Conservation (phyloP, 1,284 basidiomycete genomes). For the Rhodotorula sp. region DNA sequence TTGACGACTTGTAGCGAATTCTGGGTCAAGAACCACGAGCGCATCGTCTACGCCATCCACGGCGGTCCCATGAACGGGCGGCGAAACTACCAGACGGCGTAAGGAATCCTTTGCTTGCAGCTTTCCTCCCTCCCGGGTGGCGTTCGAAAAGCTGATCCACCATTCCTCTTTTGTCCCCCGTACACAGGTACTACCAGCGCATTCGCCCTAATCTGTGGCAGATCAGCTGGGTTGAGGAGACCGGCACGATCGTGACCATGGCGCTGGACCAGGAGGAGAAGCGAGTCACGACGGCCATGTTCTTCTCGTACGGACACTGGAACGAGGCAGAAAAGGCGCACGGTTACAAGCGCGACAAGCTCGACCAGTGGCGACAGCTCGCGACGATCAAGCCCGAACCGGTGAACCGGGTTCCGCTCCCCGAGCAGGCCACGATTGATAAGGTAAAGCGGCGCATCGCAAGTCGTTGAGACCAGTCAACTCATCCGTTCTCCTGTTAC, state of each 20-base stretch:
- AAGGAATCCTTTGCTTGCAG: background rate
- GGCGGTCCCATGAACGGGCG: slow-evolving; percentile 46
- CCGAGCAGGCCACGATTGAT: slow-evolving; percentile 48
- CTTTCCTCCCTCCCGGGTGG: background rate
- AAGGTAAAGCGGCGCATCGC: slow-evolving; percentile 7
- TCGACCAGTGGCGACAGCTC: slow-evolving; percentile 47
- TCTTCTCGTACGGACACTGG: slow-evolving; percentile 47
- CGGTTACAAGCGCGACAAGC: slow-evolving; percentile 47
- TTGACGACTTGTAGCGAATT: slow-evolving; percentile 43
- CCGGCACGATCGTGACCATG: slow-evolving; percentile 47
- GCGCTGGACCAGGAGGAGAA: slow-evolving; percentile 42
- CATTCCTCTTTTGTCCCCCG: no score
- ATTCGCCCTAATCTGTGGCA: slow-evolving; percentile 44
- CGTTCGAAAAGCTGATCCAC: background rate
- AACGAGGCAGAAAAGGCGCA: slow-evolving; percentile 44
- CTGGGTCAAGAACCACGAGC: slow-evolving; percentile 45
- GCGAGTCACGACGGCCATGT: slow-evolving; percentile 43
- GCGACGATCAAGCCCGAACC: slow-evolving; percentile 45
- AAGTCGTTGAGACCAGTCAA: background rate
- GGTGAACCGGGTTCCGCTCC: slow-evolving; percentile 42
- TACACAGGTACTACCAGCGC: slow-evolving; percentile 39
- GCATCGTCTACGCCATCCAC: slow-evolving; percentile 45
- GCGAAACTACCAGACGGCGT: slow-evolving; percentile 45
- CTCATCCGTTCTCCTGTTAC: background rate
- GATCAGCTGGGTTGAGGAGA: slow-evolving; percentile 49